A percentile compares a stretch with the other conserved stretches of the same genome.
Evolutionary conservation across 257 asterid species (phyloP).

Genomic region (Solanum habrochaites): DNA sequence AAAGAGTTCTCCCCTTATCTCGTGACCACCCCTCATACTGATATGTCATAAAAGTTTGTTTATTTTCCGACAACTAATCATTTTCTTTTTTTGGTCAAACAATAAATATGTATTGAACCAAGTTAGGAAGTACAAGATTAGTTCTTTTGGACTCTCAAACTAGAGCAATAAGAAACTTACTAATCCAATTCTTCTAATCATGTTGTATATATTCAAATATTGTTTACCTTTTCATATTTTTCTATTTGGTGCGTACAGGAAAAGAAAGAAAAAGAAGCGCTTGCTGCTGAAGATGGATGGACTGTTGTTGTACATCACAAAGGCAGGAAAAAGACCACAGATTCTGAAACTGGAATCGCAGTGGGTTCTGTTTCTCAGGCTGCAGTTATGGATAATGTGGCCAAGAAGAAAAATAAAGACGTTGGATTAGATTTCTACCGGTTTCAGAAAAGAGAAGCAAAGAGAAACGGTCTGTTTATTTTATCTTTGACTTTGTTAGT

Average conservation of each 20-base stretch:
- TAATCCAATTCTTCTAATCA: not conserved
- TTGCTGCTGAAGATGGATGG: slow-evolving; percentile 93
- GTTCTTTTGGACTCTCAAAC: not conserved
- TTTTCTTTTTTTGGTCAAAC: not conserved
- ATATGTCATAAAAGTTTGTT: not conserved
- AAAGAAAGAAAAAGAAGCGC: slow-evolving; percentile 61
- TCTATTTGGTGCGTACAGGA: slow-evolving; percentile 36
- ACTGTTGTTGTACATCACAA: slow-evolving; percentile 85
- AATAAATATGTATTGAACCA: not conserved
- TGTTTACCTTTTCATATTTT: not conserved
- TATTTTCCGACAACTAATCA: not conserved
- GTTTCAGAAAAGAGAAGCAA: slow-evolving; percentile 84
- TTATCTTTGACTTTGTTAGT: not conserved
- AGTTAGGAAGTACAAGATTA: not conserved
- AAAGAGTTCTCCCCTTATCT: not conserved
- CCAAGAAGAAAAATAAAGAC: slow-evolving; percentile 54
- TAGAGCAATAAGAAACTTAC: not conserved
- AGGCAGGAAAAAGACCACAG: slow-evolving; percentile 90
- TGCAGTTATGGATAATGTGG: slow-evolving; percentile 62
- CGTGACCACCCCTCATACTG: not conserved
- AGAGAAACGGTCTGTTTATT: slow-evolving; percentile 52
- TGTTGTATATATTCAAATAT: not conserved
- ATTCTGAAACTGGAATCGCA: slow-evolving; percentile 66
- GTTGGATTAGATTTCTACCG: slow-evolving; percentile 73
- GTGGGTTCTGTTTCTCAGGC: slow-evolving; percentile 93